phyloP scores from a whole-genome alignment of 176 grass and related monocot species.

The Avena sativa region DNA sequence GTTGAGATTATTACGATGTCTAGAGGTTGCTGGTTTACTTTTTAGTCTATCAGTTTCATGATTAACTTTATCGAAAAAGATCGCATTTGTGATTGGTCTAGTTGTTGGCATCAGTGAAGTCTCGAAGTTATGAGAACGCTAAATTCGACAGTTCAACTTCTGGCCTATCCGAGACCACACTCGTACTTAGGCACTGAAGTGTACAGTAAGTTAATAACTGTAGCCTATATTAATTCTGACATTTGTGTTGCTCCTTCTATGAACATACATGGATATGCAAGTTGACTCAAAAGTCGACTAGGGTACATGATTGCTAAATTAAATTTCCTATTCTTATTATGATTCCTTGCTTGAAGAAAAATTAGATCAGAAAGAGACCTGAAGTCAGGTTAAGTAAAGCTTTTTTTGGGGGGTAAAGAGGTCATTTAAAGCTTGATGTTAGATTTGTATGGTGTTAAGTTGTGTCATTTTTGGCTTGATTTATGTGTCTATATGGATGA shows the following conservation, averaged over 20 bases:
- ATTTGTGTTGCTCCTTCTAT: not conserved
- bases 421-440: not conserved
- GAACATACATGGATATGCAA: not conserved
- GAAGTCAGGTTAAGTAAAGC: not conserved
- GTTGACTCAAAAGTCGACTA: not conserved
- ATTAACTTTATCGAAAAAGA: not conserved
- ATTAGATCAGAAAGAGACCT: not conserved
- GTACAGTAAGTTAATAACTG: not conserved
- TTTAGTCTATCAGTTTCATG: not conserved
- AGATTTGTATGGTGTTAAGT: not conserved
- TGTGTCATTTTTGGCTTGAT: not conserved
- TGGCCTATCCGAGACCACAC: not conserved
- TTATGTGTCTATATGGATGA: slow-evolving; percentile 7
- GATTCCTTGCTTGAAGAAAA: not conserved
- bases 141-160: not conserved
- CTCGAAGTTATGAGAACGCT: not conserved
- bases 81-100: not conserved
- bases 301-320: not conserved
- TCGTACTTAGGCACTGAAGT: not conserved
- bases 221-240: not conserved
- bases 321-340: not conserved
- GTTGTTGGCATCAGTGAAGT: not conserved
- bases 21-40: not conserved
- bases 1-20: not conserved
- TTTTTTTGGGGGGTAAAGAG: not conserved